phyloP scores from a whole-genome alignment of 139 green algal species.

The Pseudopediastrum boryanum region DNA sequence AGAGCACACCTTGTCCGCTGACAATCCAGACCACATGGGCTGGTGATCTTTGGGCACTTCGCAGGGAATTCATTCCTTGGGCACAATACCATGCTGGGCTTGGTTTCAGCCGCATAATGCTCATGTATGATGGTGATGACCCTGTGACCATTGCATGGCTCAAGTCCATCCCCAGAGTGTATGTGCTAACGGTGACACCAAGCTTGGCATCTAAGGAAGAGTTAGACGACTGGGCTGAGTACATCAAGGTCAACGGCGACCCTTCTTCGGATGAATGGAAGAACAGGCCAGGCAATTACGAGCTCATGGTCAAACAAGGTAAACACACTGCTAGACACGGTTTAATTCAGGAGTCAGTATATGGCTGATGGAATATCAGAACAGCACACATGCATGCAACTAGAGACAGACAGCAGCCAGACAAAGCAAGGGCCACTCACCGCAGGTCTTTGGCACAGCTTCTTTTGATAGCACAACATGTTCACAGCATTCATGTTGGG shows the following conservation, averaged over 20 bases:
- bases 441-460: not conserved
- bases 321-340: too few species aligned
- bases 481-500: not conserved
- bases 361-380: not conserved
- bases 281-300: conserved; percentile 56
- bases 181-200: not conserved
- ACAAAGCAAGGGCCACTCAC: not conserved
- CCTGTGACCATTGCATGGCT: not conserved
- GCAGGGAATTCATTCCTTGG: conserved; percentile 60
- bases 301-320: conserved; percentile 68
- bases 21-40: conserved; percentile 46
- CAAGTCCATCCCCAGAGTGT: not conserved
- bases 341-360: not conserved
- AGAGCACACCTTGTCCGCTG: conserved; percentile 8
- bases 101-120: conserved; percentile 51
- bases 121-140: conserved; percentile 64
- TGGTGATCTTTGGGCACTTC: conserved; percentile 49
- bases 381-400: not conserved
- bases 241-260: conserved; percentile 13
- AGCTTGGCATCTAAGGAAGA: not conserved
- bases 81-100: conserved; percentile 60
- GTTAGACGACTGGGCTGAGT: not conserved
- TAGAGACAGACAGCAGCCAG: not conserved
- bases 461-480: not conserved
- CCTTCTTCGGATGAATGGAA: conserved; percentile 31